Conservation (phyloP, 2,329 filamentous ascomycete genomes). For the Harringtonia lauricola region DNA sequence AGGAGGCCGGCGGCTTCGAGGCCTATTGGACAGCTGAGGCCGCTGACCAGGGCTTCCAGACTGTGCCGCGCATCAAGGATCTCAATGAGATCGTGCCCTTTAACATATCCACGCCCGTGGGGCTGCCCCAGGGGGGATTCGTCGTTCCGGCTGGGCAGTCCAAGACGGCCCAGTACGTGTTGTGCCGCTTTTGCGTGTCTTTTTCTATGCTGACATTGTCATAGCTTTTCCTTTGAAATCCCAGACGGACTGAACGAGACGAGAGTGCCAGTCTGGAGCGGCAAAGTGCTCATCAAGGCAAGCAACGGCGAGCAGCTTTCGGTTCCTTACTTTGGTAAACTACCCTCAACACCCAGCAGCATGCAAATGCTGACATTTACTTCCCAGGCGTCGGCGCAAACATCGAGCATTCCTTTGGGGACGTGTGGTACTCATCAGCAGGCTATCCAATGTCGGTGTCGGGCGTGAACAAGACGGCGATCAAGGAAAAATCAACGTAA, state of each 20-base stretch:
- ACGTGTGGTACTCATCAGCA: background rate
- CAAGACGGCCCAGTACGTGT: conserved; percentile 11
- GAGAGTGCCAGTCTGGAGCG: conserved; percentile 18
- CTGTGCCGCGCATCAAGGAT: background rate
- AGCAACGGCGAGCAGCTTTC: conserved; percentile 17
- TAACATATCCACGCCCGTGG: too few relatives aligned
- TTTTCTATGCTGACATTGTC: background rate
- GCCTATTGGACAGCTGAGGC: conserved; percentile 1
- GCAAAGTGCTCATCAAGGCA: conserved; percentile 21
- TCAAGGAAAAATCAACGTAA: background rate
- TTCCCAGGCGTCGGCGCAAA: background rate
- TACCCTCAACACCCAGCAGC: too few relatives aligned
- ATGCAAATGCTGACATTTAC: background rate
- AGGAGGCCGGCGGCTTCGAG: conserved; percentile 23
- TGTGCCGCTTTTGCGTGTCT: too few relatives aligned
- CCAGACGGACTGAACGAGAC: background rate
- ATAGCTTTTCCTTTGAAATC: background rate
- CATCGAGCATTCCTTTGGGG: background rate
- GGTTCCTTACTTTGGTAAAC: background rate
- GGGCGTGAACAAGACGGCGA: too few relatives aligned
- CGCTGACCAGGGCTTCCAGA: too few relatives aligned
- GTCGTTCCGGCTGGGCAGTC: conserved; percentile 15
- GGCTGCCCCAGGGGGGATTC: conserved; percentile 10
- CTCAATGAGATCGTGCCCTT: background rate
- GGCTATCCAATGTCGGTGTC: background rate